Evolutionary conservation across 352 stramenopile genomes (phyloP).

Genomic region (Pilasporangium apinafurcum): DNA sequence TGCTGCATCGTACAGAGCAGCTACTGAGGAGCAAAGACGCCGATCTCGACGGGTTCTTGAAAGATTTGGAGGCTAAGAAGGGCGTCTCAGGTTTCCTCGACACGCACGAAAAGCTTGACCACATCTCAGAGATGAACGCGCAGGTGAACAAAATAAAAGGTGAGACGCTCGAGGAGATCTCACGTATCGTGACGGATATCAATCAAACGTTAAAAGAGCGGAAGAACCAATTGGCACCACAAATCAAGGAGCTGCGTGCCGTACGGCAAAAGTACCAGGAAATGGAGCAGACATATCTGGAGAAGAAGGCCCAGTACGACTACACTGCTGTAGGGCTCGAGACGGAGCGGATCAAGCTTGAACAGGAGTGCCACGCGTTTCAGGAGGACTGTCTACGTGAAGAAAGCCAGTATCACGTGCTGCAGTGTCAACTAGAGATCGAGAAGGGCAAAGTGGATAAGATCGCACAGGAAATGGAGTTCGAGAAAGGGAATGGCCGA

Average conservation of each 20-base stretch:
- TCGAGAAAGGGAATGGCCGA: constrained; percentile 70
- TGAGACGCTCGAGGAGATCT: constrained; percentile 93
- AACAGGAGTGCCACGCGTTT: constrained; percentile 84
- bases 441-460: constrained; percentile 73
- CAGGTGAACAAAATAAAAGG: constrained; percentile 89
- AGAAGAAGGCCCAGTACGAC: constrained; percentile 87
- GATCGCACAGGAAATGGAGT: constrained; percentile 83
- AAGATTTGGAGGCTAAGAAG: constrained; percentile 78
- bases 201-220: constrained; percentile 88
- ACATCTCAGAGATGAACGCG: constrained; percentile 83
- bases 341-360: constrained; percentile 86
- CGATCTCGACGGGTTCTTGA: constrained; percentile 82
- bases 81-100: constrained; percentile 84
- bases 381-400: constrained; percentile 87
- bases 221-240: constrained; percentile 89
- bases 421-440: constrained; percentile 75
- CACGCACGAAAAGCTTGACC: constrained; percentile 83
- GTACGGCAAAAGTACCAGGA: constrained; percentile 88
- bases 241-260: constrained; percentile 89
- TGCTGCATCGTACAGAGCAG: constrained; percentile 90
- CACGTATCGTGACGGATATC: constrained; percentile 87
- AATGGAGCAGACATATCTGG: constrained; percentile 84
- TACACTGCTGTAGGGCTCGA: constrained; percentile 83
- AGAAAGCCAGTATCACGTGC: constrained; percentile 81
- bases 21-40: constrained; percentile 81